Conservation (phyloP, 768 basidiomycete genomes). For the Amanita polypyramis region DNA sequence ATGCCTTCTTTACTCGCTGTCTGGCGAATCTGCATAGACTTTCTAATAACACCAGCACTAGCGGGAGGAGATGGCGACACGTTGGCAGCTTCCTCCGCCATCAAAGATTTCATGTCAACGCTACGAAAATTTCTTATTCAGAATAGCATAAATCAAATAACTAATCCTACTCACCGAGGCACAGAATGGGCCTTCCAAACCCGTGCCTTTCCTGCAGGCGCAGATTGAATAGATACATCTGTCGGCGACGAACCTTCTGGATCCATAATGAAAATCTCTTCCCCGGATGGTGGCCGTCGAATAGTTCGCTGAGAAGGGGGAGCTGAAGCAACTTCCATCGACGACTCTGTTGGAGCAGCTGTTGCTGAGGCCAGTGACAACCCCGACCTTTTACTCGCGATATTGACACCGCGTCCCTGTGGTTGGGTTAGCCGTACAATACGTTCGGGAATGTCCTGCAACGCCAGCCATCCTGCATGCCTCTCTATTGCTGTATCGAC, state of each 20-base stretch:
- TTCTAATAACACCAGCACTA: background rate
- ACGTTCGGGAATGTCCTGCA: constrained; percentile 56
- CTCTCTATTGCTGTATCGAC: constrained; percentile 45
- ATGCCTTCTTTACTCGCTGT: background rate
- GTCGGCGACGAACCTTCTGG: constrained; percentile 28
- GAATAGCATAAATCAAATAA: constrained; percentile 6
- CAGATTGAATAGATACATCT: background rate
- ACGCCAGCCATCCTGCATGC: constrained; percentile 60
- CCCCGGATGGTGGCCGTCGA: constrained; percentile 28
- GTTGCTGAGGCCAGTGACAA: constrained; percentile 14
- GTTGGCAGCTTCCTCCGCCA: constrained; percentile 59
- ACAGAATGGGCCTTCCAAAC: constrained; percentile 40
- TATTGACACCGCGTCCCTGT: background rate
- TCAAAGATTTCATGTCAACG: constrained; percentile 76
- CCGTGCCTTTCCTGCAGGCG: constrained; percentile 11
- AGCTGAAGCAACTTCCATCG: constrained; percentile 8
- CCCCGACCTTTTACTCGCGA: constrained; percentile 8
- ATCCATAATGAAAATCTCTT: constrained; percentile 84
- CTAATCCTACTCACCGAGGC: constrained; percentile 34
- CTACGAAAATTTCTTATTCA: constrained; percentile 26
- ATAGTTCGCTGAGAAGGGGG: constrained; percentile 19
- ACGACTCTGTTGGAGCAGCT: constrained; percentile 9
- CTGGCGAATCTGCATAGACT: background rate
- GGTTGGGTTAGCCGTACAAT: constrained; percentile 25
- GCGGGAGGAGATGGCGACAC: constrained; percentile 6